Conservation (phyloP, 768 basidiomycete species). For the Brasilioporus rufonigricans region DNA sequence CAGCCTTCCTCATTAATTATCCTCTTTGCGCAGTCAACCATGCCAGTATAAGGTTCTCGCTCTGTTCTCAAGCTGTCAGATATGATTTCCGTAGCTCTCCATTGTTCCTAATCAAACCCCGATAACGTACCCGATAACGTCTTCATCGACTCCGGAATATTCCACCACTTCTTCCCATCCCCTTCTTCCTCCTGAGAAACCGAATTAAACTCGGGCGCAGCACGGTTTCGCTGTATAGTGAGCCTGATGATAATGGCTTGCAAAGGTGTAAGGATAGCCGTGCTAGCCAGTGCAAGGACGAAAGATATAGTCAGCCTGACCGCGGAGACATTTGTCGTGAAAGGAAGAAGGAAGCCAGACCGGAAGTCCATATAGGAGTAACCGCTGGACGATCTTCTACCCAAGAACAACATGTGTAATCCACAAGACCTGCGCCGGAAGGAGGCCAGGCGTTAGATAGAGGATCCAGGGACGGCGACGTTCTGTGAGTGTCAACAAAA, state of each 20-base stretch:
- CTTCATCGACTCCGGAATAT: slow-evolving; percentile 70
- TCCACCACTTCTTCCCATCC: slow-evolving; percentile 57
- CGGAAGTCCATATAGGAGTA: slow-evolving; percentile 57
- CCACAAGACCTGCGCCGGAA: slow-evolving; percentile 42
- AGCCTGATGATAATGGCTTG: slow-evolving; percentile 79
- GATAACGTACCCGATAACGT: slow-evolving; percentile 73
- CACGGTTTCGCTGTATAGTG: slow-evolving; percentile 83
- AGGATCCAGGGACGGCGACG: slow-evolving; percentile 75
- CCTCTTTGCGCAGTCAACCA: slow-evolving; percentile 72
- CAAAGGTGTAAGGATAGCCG: slow-evolving; percentile 63
- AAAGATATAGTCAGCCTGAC: slow-evolving; percentile 56
- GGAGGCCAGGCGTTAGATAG: slow-evolving; percentile 73
- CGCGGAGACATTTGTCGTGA: slow-evolving; percentile 43
- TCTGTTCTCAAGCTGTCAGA: slow-evolving; percentile 63
- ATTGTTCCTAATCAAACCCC: neutral
- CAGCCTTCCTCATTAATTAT: slow-evolving; percentile 81
- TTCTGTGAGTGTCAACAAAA: slow-evolving; percentile 80
- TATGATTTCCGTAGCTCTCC: neutral
- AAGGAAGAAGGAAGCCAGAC: slow-evolving; percentile 31
- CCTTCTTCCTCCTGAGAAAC: slow-evolving; percentile 69
- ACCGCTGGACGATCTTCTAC: slow-evolving; percentile 40
- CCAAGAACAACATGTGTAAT: slow-evolving; percentile 45
- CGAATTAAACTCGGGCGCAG: slow-evolving; percentile 70
- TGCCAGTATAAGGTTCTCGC: slow-evolving; percentile 73
- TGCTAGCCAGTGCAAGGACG: slow-evolving; percentile 53